Percentiles rank a stretch among this genome's conserved stretches.
Conservation (phyloP, 2,329 filamentous ascomycete species). For the Dactylellina cionopaga region DNA sequence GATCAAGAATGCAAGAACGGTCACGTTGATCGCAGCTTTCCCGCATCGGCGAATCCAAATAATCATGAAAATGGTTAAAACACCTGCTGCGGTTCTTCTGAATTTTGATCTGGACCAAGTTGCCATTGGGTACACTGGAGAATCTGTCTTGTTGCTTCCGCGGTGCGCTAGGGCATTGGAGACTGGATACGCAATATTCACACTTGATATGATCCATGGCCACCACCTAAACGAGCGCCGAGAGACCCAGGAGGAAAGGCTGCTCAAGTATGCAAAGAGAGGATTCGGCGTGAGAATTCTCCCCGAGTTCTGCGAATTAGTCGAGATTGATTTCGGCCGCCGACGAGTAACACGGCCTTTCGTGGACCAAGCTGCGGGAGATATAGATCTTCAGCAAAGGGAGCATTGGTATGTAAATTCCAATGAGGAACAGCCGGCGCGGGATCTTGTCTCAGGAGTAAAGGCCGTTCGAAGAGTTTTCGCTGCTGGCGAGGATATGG, state of each 20-base stretch:
- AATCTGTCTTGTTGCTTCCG: conserved; percentile 57
- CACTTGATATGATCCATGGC: conserved; percentile 57
- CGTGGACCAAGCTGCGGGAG: conserved; percentile 30
- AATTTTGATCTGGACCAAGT: conserved; percentile 58
- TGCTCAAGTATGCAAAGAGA: conserved; percentile 58
- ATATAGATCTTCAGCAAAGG: too few relatives aligned
- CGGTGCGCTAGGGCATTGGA: conserved; percentile 58
- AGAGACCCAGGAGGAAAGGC: conserved; percentile 53
- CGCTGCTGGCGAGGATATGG: conserved; percentile 52
- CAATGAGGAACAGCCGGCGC: not conserved
- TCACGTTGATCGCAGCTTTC: conserved; percentile 56
- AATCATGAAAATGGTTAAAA: conserved; percentile 55
- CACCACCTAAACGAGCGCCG: conserved; percentile 55
- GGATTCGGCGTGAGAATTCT: conserved; percentile 58
- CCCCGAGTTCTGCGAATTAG: conserved; percentile 55
- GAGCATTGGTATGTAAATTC: not conserved
- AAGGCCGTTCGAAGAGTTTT: conserved; percentile 53
- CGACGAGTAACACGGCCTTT: conserved; percentile 13
- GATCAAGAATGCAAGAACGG: conserved; percentile 57
- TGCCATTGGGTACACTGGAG: conserved; percentile 58
- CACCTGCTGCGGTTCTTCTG: conserved; percentile 56
- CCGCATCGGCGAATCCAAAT: conserved; percentile 58
- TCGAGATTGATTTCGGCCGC: conserved; percentile 52
- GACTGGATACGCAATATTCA: conserved; percentile 56
- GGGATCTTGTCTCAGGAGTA: conserved; percentile 31